Percentiles rank a stretch among this genome's conserved stretches.
These are phyloP conservation scores for Leucaena leucocephala DNA, from an alignment of 306 rosid genomes.

Conservation along the genomic window DNA sequence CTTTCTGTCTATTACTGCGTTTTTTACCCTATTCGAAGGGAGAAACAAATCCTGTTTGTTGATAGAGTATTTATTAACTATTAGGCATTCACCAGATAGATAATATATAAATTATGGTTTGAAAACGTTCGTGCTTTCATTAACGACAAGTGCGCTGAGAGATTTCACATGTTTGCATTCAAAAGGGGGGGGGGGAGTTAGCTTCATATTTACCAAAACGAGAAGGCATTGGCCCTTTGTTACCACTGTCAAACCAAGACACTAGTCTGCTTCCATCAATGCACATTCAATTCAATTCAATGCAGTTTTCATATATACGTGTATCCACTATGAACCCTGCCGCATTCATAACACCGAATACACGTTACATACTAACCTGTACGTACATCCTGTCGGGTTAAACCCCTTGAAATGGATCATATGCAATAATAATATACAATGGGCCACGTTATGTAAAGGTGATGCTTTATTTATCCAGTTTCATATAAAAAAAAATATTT, in stretches of 20 bases:
- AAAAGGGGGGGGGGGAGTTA: background rate
- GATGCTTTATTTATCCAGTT: background rate
- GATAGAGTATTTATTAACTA: too few species aligned
- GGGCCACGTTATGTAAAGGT: too few species aligned
- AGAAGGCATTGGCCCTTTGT: background rate
- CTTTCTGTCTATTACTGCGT: too few species aligned
- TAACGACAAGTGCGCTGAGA: background rate
- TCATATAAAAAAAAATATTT: background rate
- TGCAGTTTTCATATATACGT: too few species aligned
- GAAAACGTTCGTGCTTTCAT: background rate
- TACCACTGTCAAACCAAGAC: background rate
- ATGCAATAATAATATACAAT: too few species aligned
- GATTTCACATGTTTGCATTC: too few species aligned
- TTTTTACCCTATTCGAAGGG: too few species aligned
- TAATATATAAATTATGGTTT: background rate
- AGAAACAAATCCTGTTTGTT: too few species aligned
- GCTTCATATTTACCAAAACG: background rate
- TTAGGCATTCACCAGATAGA: too few species aligned
- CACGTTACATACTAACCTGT: background rate
- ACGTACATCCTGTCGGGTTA: background rate
- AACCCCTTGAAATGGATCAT: background rate
- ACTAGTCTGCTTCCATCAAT: background rate
- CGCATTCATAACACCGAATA: background rate
- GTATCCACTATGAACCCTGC: background rate
- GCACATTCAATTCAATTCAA: too few species aligned